Conservation (phyloP, 2,329 filamentous ascomycete species). For the Fonsecaea erecta region DNA sequence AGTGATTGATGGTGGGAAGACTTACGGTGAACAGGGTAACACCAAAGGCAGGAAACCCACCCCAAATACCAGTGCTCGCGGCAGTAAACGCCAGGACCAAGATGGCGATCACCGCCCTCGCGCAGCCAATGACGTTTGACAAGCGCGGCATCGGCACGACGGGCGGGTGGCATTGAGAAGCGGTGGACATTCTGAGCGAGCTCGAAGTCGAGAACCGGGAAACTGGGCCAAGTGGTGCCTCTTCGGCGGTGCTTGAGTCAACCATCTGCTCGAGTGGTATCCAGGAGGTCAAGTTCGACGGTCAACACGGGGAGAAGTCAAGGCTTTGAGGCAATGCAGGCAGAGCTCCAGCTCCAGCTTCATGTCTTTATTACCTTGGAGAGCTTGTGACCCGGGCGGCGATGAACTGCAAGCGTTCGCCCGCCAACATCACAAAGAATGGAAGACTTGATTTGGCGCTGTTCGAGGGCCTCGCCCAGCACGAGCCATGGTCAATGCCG, state of each 20-base stretch:
- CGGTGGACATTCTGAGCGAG: conserved; percentile 21
- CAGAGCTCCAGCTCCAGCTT: neutral
- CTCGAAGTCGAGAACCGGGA: conserved; percentile 30
- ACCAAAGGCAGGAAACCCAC: conserved; percentile 28
- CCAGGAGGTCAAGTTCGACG: neutral
- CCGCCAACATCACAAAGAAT: conserved; percentile 32
- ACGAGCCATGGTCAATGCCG: conserved; percentile 3
- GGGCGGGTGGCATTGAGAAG: conserved; percentile 3
- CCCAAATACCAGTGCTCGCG: conserved; percentile 30
- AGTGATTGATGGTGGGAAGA: neutral
- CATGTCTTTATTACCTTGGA: conserved; percentile 6
- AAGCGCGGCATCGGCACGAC: conserved; percentile 36
- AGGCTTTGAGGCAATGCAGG: neutral
- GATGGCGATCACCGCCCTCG: conserved; percentile 29
- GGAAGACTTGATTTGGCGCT: conserved; percentile 3
- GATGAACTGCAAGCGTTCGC: conserved; percentile 20
- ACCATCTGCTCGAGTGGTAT: conserved; percentile 14
- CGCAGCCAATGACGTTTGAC: conserved; percentile 32
- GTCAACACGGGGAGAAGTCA: neutral
- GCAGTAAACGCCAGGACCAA: conserved; percentile 31
- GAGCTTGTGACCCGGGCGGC: neutral
- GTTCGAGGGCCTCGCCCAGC: conserved; percentile 19
- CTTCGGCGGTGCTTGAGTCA: conserved; percentile 6
- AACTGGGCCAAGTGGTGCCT: conserved; percentile 11
- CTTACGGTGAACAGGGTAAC: conserved; percentile 36